Evolutionary conservation across 2,329 filamentous ascomycete genomes (phyloP).

Genomic region (Scedosporium boydii): DNA sequence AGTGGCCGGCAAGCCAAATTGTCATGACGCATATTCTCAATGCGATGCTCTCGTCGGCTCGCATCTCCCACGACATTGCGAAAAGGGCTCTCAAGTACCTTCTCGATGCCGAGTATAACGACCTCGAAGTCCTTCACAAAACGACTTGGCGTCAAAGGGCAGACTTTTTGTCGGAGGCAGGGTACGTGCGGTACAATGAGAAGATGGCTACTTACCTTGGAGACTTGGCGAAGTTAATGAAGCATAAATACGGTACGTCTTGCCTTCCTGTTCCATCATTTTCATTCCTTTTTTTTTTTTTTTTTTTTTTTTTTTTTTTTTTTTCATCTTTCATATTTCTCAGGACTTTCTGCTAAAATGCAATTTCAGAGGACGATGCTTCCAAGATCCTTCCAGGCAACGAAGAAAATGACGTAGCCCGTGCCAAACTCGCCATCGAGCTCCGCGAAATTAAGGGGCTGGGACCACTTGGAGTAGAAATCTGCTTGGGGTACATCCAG

Average conservation of each 20-base stretch:
- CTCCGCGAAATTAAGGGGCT: slow-evolving; percentile 4
- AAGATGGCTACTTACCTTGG: slow-evolving; percentile 3
- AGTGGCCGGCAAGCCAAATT: background rate
- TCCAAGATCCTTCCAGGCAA: background rate
- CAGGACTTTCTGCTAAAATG: background rate
- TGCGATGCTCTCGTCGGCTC: background rate
- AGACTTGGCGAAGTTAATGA: background rate
- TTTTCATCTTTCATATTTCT: background rate
- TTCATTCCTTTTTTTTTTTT: background rate
- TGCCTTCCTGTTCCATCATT: no score
- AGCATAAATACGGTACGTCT: slow-evolving; percentile 3
- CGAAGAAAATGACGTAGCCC: background rate
- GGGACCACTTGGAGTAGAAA: slow-evolving; percentile 2
- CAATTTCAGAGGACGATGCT: background rate
- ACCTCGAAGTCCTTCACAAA: background rate
- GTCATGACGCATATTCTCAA: slow-evolving; percentile 6
- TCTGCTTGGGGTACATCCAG: background rate
- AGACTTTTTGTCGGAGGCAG: background rate
- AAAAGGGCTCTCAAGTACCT: background rate
- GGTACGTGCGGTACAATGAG: slow-evolving; percentile 3
- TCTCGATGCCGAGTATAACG: slow-evolving; percentile 1
- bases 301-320: background rate
- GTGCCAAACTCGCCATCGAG: background rate
- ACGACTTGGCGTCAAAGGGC: background rate
- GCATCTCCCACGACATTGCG: slow-evolving; percentile 3